These are phyloP conservation scores for Saturnispora besseyi DNA, from an alignment of 805 yeast species.

Conservation along the genomic window DNA sequence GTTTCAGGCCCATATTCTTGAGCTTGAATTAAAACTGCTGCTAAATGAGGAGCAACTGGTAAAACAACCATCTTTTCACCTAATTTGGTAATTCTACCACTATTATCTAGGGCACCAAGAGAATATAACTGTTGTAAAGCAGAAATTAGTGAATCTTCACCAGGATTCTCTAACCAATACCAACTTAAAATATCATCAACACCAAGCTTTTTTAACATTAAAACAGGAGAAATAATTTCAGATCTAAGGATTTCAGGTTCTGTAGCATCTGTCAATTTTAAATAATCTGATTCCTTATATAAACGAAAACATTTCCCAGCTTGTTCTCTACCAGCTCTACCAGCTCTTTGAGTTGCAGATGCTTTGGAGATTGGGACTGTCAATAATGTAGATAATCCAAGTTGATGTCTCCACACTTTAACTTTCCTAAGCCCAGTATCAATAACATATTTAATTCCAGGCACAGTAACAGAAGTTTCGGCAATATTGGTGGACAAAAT, in stretches of 20 bases:
- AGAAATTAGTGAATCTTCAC: conserved; percentile 60
- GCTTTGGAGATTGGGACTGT: conserved; percentile 92
- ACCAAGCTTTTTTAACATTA: conserved; percentile 75
- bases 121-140: conserved; percentile 74
- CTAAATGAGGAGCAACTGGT: conserved; percentile 87
- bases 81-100: conserved; percentile 65
- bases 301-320: conserved; percentile 93
- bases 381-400: conserved; percentile 85
- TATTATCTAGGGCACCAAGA: conserved; percentile 67
- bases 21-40: conserved; percentile 76
- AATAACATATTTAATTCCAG: conserved; percentile 87
- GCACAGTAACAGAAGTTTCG: conserved; percentile 92
- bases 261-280: conserved; percentile 60
- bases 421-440: conserved; percentile 92
- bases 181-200: conserved; percentile 78
- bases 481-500: conserved; percentile 94
- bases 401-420: conserved; percentile 87
- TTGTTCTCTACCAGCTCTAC: conserved; percentile 99
- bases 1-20: conserved; percentile 33
- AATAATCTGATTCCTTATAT: conserved; percentile 65
- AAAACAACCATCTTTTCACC: conserved; percentile 84
- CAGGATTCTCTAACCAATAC: conserved; percentile 92
- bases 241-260: conserved; percentile 90
- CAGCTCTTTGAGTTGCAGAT: conserved; percentile 89
- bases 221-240: conserved; percentile 74